A percentile compares a stretch with the other conserved stretches of the same genome.
phyloP scores from a whole-genome alignment of 176 grass and related monocot species.

The Aegilops bicornis region DNA sequence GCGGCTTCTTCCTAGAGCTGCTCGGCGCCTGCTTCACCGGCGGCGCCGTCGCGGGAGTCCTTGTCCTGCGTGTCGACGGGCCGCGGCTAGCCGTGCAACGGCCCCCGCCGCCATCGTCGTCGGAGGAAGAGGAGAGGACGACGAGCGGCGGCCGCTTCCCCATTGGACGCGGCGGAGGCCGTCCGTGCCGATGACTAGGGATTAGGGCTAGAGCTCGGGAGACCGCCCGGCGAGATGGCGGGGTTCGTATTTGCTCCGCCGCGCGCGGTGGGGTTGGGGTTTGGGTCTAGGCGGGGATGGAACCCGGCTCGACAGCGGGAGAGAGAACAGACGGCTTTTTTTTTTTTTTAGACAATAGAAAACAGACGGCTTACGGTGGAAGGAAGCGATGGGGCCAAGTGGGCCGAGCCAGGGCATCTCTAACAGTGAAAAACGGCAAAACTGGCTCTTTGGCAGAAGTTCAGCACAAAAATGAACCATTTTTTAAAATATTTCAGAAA shows the following conservation, averaged over 20 bases:
- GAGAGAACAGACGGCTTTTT: no score
- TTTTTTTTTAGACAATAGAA: no score
- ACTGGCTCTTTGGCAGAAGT: no score
- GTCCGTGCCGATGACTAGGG: neutral
- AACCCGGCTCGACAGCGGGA: neutral
- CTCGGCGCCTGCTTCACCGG: neutral
- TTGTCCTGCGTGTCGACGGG: constrained; percentile 16
- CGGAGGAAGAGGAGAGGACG: constrained; percentile 40
- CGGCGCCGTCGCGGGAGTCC: constrained; percentile 35
- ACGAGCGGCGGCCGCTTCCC: constrained; percentile 47
- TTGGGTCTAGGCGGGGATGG: neutral
- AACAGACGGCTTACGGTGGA: neutral
- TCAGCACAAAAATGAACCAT: no score
- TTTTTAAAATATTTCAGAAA: no score
- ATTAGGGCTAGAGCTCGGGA: neutral
- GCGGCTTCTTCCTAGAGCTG: constrained; percentile 38
- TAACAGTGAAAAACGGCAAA: no score
- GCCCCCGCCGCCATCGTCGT: constrained; percentile 23
- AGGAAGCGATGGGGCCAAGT: neutral
- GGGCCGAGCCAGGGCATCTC: no score
- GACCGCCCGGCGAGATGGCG: neutral
- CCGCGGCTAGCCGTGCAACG: constrained; percentile 17
- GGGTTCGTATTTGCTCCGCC: constrained; percentile 21
- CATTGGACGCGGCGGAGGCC: constrained; percentile 17
- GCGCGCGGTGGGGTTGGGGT: neutral